These are phyloP conservation scores for Emmonsia crescens DNA, from an alignment of 2,329 filamentous ascomycete species.

Conservation along the genomic window DNA sequence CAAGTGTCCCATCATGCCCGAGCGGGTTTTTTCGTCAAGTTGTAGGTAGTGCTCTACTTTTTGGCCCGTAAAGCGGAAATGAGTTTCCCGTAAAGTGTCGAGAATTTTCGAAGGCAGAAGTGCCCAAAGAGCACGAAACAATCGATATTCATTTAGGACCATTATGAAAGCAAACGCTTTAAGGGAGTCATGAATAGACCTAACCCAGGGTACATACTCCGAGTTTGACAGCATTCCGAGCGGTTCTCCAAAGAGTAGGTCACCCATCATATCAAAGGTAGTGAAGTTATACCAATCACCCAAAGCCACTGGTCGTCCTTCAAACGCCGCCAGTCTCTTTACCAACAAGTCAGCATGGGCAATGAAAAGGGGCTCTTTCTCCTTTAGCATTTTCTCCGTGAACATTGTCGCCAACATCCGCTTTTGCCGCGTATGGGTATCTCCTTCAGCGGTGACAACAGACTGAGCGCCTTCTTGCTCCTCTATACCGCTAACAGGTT, in stretches of 20 bases:
- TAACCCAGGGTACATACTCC: conserved; percentile 20
- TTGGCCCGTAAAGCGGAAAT: conserved; percentile 4
- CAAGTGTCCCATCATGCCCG: conserved; percentile 1
- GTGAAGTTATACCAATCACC: conserved; percentile 16
- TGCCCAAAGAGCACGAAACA: conserved; percentile 2
- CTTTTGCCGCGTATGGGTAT: conserved; percentile 20
- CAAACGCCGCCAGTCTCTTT: conserved; percentile 1
- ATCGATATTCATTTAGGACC: conserved; percentile 4
- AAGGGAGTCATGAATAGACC: conserved; percentile 3
- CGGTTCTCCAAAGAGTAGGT: conserved; percentile 17
- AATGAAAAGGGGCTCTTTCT: conserved; percentile 28
- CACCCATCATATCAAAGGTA: conserved; percentile 18
- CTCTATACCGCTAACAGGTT: conserved; percentile 7
- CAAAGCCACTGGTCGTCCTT: conserved; percentile 11
- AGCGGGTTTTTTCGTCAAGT: background rate
- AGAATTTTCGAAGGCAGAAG: conserved; percentile 3
- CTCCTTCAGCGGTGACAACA: conserved; percentile 14
- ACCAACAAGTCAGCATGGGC: conserved; percentile 17
- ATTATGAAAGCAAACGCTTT: conserved; percentile 8
- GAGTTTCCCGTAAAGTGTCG: background rate
- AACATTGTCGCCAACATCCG: conserved; percentile 31
- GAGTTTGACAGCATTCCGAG: conserved; percentile 13
- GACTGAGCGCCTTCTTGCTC: conserved; percentile 3
- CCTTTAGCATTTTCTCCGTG: conserved; percentile 31
- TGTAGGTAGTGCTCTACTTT: conserved; percentile 4